These are phyloP conservation scores for Inga laurina DNA, from an alignment of 306 rosid species.

Conservation along the genomic window DNA sequence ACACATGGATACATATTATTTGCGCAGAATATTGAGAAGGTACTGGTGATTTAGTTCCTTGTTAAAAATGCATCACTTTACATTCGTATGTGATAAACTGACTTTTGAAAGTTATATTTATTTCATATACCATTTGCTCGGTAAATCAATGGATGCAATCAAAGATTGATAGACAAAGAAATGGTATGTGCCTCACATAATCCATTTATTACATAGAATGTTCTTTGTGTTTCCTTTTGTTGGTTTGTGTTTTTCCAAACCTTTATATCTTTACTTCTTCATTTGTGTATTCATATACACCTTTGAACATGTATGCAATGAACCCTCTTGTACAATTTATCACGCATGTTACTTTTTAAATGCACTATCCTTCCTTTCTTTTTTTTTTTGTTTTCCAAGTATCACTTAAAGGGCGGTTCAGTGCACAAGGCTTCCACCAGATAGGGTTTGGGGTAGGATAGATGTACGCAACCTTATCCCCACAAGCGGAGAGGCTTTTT, in stretches of 20 bases:
- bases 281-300: slow-evolving; percentile 13
- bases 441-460: too few relatives aligned
- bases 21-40: slow-evolving; percentile 92
- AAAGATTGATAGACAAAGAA: slow-evolving; percentile 83
- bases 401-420: background rate
- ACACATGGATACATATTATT: slow-evolving; percentile 90
- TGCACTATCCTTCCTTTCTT: slow-evolving; percentile 13
- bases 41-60: slow-evolving; percentile 45
- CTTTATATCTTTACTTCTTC: slow-evolving; percentile 6
- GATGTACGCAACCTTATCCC: too few relatives aligned
- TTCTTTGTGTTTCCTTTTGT: slow-evolving; percentile 12
- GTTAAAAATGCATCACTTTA: slow-evolving; percentile 5
- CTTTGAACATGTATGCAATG: background rate
- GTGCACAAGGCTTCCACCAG: too few relatives aligned
- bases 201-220: slow-evolving; percentile 23
- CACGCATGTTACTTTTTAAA: slow-evolving; percentile 3
- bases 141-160: slow-evolving; percentile 39
- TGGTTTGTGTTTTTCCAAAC: background rate
- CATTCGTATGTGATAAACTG: slow-evolving; percentile 31
- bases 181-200: slow-evolving; percentile 58
- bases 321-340: slow-evolving; percentile 29
- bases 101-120: slow-evolving; percentile 45
- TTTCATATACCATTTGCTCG: slow-evolving; percentile 37
- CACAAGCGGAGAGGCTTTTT: background rate
- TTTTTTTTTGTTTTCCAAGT: slow-evolving; percentile 8